Evolutionary conservation across 768 basidiomycete genomes (phyloP), one percentile per base, ranked within the genome.

Genomic region (Pleurotus citrinopileatus): DNA sequence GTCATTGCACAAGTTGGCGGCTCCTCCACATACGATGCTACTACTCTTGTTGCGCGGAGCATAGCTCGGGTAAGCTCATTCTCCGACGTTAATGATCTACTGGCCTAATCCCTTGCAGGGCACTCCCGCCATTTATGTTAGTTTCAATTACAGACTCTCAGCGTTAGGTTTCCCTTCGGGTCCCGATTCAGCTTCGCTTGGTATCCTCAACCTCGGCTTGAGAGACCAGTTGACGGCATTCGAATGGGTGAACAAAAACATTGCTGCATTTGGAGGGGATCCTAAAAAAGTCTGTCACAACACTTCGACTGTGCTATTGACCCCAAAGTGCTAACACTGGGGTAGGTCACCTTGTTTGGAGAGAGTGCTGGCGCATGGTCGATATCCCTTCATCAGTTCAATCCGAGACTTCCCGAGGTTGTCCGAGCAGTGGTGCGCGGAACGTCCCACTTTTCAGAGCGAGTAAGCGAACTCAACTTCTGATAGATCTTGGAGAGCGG

Each of bases 231-330:
- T 72, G 17, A 53, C 64, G 7, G 78, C 74, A 2, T 63, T 78
- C 2, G 54, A 65, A 43, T 79, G 77, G 83, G 74, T 86, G 0
- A 78, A 83, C 52, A 58, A 68, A 34, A 77, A 86, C 57, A 82
- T 86, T 50, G 67, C 60, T 29, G 61, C 66, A 0, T 86, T 85
- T 59, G 82, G 83, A 3, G 85, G 84, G n/a, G 80, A 78, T 59
- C 70, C 68, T n/a, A 60, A 15, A 8, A 73, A 76, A 65, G 76
- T 74, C 4, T n/a, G 5, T n/a, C n/a, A 3, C 28, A 44, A 1
- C 53, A 53, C 2, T 22, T 40, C 5, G 28, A 55, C 17, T 4
- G 28, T 1, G 3, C 9, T 34, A 10, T 34, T 45, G 1, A 40
- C 13, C 13, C n/a, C 38, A 19, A 9, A 2, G 2, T 2, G 7